Evolutionary conservation across 352 stramenopile genomes (phyloP), one percentile per base, ranked within the genome.

Genomic region (Aphanomyces astaci): DNA sequence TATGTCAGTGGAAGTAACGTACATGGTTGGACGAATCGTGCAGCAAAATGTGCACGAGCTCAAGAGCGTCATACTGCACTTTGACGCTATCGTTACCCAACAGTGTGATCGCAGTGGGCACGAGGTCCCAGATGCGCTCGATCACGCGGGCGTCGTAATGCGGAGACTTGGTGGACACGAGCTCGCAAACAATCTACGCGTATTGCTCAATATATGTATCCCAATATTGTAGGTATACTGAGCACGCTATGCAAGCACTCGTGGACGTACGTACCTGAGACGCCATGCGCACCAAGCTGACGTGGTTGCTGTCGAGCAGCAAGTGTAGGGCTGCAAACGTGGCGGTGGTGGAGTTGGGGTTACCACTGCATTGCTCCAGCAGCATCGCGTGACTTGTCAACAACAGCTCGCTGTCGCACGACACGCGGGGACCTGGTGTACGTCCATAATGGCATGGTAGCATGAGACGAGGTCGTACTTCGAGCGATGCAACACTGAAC

Each of bases 1-100:
- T 25, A 1, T 30, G 19, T 7, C 17, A 27, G 10, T 36, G 30
- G 39, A 49, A 1, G 2, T 45, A 10, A 13, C 39, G 36, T 55
- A 85, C 78, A 75, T 84, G 76, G 1, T 81, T 53, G 4, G 71
- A 64, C 3, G 27, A 43, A 11, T 60, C 72, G 30, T 80, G 73
- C 32, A 90, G 69, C 2, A 88, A 66, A 27, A 71, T 63, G 46
- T 88, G 79, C 7, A 87, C 66, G 4, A 90, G 65, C 46, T 88
- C 82, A 7, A 90, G 71, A 1, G 75, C 80, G 68, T 89, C 79
- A 39, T 88, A 81, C 33, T 85, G 79, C n/a, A 88, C 66, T 19
- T 66, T 75, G 0, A 81, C 63, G 32, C 80, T 70, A 1, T 31
- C 56, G 13, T 78, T 76, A 17, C 77, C 66, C 9, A 89, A 57